Evolutionary conservation across 2,329 filamentous ascomycete genomes (phyloP).

Genomic region (Fusarium robinianum): DNA sequence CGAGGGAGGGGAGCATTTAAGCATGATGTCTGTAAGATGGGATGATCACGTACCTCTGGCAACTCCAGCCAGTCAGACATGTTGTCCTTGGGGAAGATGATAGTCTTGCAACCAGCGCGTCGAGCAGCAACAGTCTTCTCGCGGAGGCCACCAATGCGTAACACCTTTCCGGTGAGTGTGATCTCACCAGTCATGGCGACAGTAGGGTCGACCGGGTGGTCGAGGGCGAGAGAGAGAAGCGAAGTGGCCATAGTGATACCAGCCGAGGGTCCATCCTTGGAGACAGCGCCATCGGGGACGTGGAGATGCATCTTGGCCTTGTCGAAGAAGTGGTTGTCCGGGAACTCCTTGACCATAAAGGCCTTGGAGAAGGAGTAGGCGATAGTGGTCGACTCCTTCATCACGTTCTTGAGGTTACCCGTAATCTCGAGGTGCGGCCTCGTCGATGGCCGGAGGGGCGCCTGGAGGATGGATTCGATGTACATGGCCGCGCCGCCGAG

Average conservation of each 20-base stretch:
- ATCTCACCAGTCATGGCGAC: slow-evolving; percentile 98
- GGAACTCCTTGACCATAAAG: slow-evolving; percentile 80
- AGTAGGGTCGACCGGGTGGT: slow-evolving; percentile 77
- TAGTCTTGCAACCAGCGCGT: slow-evolving; percentile 86
- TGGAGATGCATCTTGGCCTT: slow-evolving; percentile 94
- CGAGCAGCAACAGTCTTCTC: slow-evolving; percentile 98
- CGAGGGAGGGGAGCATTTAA: background rate
- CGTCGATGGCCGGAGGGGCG: slow-evolving; percentile 72
- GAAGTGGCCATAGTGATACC: slow-evolving; percentile 99
- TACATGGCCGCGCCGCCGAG: slow-evolving; percentile 97
- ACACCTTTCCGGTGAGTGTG: slow-evolving; percentile 94
- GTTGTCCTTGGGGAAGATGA: slow-evolving; percentile 95
- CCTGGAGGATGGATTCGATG: slow-evolving; percentile 94
- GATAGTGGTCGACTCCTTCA: slow-evolving; percentile 96
- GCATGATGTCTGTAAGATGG: too few relatives aligned
- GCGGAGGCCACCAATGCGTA: slow-evolving; percentile 88
- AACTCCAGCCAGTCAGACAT: slow-evolving; percentile 96
- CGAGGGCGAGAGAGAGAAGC: slow-evolving; percentile 80
- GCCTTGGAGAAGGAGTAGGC: slow-evolving; percentile 97
- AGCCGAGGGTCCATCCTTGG: slow-evolving; percentile 90
- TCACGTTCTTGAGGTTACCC: slow-evolving; percentile 91
- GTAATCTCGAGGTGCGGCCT: slow-evolving; percentile 85
- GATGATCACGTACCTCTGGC: slow-evolving; percentile 75
- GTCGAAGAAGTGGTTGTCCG: slow-evolving; percentile 93
- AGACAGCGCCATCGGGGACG: slow-evolving; percentile 93